phyloP scores from a whole-genome alignment of 2,329 filamentous ascomycete genomes.

The Talaromyces sp. region DNA sequence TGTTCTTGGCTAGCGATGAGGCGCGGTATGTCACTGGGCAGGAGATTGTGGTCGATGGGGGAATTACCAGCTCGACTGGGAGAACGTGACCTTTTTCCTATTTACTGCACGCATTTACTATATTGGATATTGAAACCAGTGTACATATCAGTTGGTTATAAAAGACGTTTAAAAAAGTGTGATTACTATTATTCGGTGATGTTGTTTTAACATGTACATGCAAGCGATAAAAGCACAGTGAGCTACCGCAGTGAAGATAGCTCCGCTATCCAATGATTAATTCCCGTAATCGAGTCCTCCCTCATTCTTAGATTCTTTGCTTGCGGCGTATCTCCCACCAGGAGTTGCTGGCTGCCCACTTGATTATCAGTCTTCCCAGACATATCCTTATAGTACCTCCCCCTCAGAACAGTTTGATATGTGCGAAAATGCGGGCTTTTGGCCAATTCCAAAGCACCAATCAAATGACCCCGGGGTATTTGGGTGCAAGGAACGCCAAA shows the following conservation, averaged over 20 bases:
- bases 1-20: conserved; percentile 67
- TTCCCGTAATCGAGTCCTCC: neutral
- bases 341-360: neutral
- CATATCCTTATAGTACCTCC: neutral
- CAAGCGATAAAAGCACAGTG: neutral
- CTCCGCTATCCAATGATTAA: neutral
- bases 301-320: neutral
- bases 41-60: conserved; percentile 45
- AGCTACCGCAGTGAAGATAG: neutral
- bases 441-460: neutral
- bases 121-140: neutral
- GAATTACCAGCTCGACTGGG: conserved; percentile 2
- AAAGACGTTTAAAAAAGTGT: neutral
- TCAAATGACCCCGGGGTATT: neutral
- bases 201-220: neutral
- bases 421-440: neutral
- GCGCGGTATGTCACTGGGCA: conserved; percentile 66
- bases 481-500: neutral
- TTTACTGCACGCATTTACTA: neutral
- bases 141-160: neutral
- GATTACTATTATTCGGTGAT: neutral
- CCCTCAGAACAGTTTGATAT: neutral
- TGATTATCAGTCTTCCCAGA: neutral
- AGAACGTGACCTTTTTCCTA: neutral
- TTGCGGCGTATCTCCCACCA: neutral